phyloP scores from a whole-genome alignment of 768 basidiomycete genomes.

The Panaeolus papilionaceus region DNA sequence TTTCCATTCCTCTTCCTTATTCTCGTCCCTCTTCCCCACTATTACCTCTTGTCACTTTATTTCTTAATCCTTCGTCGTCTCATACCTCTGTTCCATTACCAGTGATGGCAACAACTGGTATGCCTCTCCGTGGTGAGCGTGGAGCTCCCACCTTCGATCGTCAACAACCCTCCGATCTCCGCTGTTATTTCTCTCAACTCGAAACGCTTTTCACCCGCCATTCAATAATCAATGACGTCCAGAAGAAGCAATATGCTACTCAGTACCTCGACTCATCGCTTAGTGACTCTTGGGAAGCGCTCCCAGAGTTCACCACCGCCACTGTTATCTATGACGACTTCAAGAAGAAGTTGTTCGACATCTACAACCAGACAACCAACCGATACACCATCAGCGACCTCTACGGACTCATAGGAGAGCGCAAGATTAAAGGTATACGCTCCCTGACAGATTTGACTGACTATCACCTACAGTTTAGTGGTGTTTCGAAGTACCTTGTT shows the following conservation, averaged over 20 bases:
- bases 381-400: conserved; percentile 30
- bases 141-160: conserved; percentile 24
- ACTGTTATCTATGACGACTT: conserved; percentile 27
- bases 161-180: conserved; percentile 18
- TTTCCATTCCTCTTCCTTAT: too few species aligned
- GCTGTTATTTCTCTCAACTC: conserved; percentile 3
- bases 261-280: not conserved
- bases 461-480: conserved; percentile 30
- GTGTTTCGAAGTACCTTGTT: conserved; percentile 28
- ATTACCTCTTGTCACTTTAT: too few species aligned
- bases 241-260: conserved; percentile 10
- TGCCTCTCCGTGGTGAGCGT: conserved; percentile 26
- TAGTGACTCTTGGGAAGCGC: conserved; percentile 15
- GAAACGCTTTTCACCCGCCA: not conserved
- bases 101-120: not conserved
- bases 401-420: conserved; percentile 27
- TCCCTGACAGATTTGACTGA: conserved; percentile 19
- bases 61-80: too few species aligned
- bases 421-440: conserved; percentile 22
- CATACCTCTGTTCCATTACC: too few species aligned
- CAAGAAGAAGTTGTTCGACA: conserved; percentile 28
- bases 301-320: conserved; percentile 12
- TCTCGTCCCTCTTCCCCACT: too few species aligned
- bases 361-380: conserved; percentile 29
- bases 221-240: not conserved